These are phyloP conservation scores for Aspergillaceae sp. DNA, from an alignment of 2,329 filamentous ascomycete species.

Conservation along the genomic window DNA sequence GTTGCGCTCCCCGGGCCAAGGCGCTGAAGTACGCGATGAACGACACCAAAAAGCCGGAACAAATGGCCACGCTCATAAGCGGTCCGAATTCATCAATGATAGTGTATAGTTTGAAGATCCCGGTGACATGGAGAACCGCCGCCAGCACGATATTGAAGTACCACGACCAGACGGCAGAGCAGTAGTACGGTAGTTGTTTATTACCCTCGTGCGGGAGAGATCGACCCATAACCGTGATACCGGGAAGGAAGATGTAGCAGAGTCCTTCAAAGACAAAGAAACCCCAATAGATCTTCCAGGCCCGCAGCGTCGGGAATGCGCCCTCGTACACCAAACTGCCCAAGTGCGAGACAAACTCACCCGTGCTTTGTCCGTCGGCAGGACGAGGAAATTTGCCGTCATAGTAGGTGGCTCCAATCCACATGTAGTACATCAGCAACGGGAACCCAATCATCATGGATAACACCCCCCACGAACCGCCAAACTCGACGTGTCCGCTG, in stretches of 20 bases:
- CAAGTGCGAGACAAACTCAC: slow-evolving; percentile 65
- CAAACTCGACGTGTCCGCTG: slow-evolving; percentile 65
- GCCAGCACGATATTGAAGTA: slow-evolving; percentile 73
- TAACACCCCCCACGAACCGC: slow-evolving; percentile 69
- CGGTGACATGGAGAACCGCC: slow-evolving; percentile 67
- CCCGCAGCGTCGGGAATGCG: slow-evolving; percentile 71
- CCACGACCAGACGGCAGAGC: slow-evolving; percentile 78
- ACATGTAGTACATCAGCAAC: slow-evolving; percentile 98
- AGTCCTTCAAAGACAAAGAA: slow-evolving; percentile 80
- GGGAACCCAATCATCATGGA: slow-evolving; percentile 90
- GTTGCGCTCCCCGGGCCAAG: slow-evolving; percentile 66
- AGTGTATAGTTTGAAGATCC: slow-evolving; percentile 80
- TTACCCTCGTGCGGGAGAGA: slow-evolving; percentile 72
- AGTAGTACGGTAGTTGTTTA: slow-evolving; percentile 88
- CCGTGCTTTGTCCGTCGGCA: slow-evolving; percentile 54
- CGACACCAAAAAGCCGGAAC: slow-evolving; percentile 77
- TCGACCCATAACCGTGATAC: slow-evolving; percentile 81
- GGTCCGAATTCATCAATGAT: slow-evolving; percentile 93
- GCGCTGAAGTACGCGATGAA: slow-evolving; percentile 82
- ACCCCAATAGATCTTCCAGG: slow-evolving; percentile 90
- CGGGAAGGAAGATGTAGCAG: slow-evolving; percentile 78
- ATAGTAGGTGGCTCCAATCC: slow-evolving; percentile 91
- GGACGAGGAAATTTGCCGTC: slow-evolving; percentile 69
- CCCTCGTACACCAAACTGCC: slow-evolving; percentile 66
- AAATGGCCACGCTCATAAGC: slow-evolving; percentile 83